These are phyloP conservation scores for Hydnomerulius pinastri DNA, from an alignment of 768 basidiomycete genomes.

Conservation along the genomic window DNA sequence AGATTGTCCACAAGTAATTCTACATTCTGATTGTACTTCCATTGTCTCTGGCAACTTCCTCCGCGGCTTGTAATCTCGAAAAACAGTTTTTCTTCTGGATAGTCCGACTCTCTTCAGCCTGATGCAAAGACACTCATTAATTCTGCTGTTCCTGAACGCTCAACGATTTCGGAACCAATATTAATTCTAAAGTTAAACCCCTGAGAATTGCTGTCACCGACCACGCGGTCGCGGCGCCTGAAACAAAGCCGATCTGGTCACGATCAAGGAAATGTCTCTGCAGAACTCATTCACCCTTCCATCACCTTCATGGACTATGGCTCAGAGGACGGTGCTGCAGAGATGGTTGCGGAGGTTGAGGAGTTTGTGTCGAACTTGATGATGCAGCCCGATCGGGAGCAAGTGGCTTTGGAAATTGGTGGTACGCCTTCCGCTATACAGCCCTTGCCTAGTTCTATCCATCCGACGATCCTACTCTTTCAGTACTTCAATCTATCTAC, in stretches of 20 bases:
- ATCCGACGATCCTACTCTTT: slow-evolving; percentile 25
- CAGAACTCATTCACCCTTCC: neutral
- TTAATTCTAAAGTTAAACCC: no score
- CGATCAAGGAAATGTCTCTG: slow-evolving; percentile 11
- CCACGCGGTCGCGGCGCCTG: slow-evolving; percentile 10
- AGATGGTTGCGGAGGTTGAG: slow-evolving; percentile 21
- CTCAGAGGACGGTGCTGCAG: slow-evolving; percentile 9
- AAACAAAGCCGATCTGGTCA: neutral
- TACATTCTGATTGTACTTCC: no score
- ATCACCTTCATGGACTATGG: slow-evolving; percentile 21
- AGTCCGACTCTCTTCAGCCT: no score
- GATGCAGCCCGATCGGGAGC: slow-evolving; percentile 39
- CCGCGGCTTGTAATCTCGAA: no score
- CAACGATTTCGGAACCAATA: no score
- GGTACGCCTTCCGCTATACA: slow-evolving; percentile 29
- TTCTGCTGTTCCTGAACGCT: no score
- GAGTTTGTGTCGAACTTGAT: slow-evolving; percentile 32
- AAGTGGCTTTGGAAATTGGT: slow-evolving; percentile 49
- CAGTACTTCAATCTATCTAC: slow-evolving; percentile 81
- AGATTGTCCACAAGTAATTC: no score
- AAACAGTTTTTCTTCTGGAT: no score
- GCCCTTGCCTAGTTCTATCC: slow-evolving; percentile 2
- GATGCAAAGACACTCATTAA: no score
- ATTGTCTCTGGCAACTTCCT: no score
- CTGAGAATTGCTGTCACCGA: slow-evolving; percentile 1